Evolutionary conservation across 2,329 filamentous ascomycete species (phyloP).

Genomic region (Diaporthe ampelina): DNA sequence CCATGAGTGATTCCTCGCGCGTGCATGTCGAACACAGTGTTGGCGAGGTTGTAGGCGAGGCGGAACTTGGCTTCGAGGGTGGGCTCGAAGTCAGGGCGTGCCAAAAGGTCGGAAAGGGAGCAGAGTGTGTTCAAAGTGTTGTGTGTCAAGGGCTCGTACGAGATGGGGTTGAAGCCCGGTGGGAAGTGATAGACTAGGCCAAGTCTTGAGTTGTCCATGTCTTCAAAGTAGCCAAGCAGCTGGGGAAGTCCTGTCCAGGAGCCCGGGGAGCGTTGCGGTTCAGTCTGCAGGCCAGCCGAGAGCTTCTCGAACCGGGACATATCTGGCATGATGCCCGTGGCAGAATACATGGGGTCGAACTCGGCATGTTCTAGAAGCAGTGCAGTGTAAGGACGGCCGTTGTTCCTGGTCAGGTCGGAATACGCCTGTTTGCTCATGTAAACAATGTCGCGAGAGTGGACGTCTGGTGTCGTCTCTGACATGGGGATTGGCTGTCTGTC

Average conservation of each 20-base stretch:
- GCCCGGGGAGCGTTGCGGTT: conserved; percentile 63
- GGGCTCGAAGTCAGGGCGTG: conserved; percentile 69
- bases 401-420: conserved; percentile 60
- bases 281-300: conserved; percentile 69
- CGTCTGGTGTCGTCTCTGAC: conserved; percentile 51
- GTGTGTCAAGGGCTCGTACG: conserved; percentile 65
- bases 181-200: conserved; percentile 84
- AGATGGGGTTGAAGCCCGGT: conserved; percentile 71
- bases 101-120: conserved; percentile 68
- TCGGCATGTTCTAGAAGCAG: conserved; percentile 80
- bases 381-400: conserved; percentile 62
- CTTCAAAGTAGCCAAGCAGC: conserved; percentile 80
- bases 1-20: conserved; percentile 78
- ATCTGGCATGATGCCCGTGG: conserved; percentile 73
- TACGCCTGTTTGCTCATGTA: conserved; percentile 68
- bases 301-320: conserved; percentile 76
- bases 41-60: conserved; percentile 79
- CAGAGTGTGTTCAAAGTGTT: conserved; percentile 65
- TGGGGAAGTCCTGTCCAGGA: conserved; percentile 74
- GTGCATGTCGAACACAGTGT: conserved; percentile 81
- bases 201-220: conserved; percentile 76
- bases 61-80: conserved; percentile 82
- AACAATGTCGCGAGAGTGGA: conserved; percentile 60
- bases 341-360: conserved; percentile 73
- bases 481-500: conserved; percentile 56